Evolutionary conservation across 176 grass and related monocot genomes (phyloP), one percentile per base, ranked within the genome.

Genomic region (Zea mays): DNA sequence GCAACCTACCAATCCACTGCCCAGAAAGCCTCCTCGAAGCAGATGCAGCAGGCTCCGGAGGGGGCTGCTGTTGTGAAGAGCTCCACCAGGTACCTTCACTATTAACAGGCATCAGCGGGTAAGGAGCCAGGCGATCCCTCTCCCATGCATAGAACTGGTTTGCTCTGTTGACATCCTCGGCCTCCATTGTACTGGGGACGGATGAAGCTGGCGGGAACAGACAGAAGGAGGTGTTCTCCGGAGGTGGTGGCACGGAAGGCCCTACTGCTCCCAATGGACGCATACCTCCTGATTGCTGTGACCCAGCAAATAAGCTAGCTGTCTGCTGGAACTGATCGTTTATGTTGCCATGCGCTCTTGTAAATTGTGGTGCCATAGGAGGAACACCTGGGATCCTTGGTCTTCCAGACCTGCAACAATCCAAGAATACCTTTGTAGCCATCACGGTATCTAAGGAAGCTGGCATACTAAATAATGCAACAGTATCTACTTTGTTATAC

Each of bases 131-230:
- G 19, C 80, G 73, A 14, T 86, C 85, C 44, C 73, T 67, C 33
- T 93, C 88, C 90, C 85, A 90, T 35, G 81, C 69, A 38, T 88
- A 86, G 72, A 86, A 84, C 51, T 36, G 79, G 57, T 77, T 90
- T 55, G 77, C 85, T 78, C 77, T 56, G 27, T 27, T 27, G 17
- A 37, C 21, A 35, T 85, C 86, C 20, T 90, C 93, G 1, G 41
- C 36, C 38, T 90, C 83, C 72, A 85, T 40, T 47, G 61, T 77
- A 55, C 50, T 80, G 35, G 52, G 74, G 27, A 74, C 70, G 10
- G 67, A 81, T 46, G 84, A 75, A 72, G 44, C 71, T 2, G 73
- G 62, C 15, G 86, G 88, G 60, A 90, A 85, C 19, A 87, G 58
- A 74, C 65, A 77, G 55, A 89, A 93, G 33, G 67, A 5, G 37